Evolutionary conservation across 805 yeast species (phyloP).

Genomic region (Nakazawaea populi): DNA sequence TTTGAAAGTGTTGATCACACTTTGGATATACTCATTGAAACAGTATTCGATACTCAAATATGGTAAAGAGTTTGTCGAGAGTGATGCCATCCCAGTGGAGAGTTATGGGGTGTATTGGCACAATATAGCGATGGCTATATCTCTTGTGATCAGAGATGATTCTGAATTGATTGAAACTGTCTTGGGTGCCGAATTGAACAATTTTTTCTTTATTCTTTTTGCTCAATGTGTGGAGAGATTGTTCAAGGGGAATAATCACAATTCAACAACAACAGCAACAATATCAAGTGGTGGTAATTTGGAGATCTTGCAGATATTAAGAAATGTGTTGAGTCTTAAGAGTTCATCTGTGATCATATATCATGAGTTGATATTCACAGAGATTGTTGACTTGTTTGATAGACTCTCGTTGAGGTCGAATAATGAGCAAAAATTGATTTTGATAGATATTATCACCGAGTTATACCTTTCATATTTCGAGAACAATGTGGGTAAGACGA

Average conservation of each 20-base stretch:
- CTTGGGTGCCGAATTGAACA: slow-evolving; percentile 50
- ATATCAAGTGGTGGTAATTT: slow-evolving; percentile 13
- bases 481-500: slow-evolving; percentile 13
- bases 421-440: slow-evolving; percentile 36
- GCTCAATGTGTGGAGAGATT: slow-evolving; percentile 80
- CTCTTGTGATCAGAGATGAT: slow-evolving; percentile 53
- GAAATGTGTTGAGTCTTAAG: slow-evolving; percentile 48
- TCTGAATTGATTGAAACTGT: slow-evolving; percentile 36
- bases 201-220: slow-evolving; percentile 72
- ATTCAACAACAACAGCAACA: too few species aligned
- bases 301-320: slow-evolving; percentile 50
- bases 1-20: slow-evolving; percentile 53
- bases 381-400: slow-evolving; percentile 70
- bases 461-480: slow-evolving; percentile 43
- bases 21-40: slow-evolving; percentile 74
- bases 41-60: slow-evolving; percentile 70
- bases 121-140: slow-evolving; percentile 69
- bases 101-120: slow-evolving; percentile 63
- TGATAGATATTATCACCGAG: slow-evolving; percentile 53
- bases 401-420: slow-evolving; percentile 57
- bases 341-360: slow-evolving; percentile 56
- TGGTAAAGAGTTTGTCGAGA: slow-evolving; percentile 28
- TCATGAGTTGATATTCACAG: slow-evolving; percentile 64
- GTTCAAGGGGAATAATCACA: slow-evolving; percentile 30
- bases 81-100: slow-evolving; percentile 38